These are phyloP conservation scores for Leccinum griseonigrum DNA, from an alignment of 1,284 basidiomycete genomes.

Conservation along the genomic window DNA sequence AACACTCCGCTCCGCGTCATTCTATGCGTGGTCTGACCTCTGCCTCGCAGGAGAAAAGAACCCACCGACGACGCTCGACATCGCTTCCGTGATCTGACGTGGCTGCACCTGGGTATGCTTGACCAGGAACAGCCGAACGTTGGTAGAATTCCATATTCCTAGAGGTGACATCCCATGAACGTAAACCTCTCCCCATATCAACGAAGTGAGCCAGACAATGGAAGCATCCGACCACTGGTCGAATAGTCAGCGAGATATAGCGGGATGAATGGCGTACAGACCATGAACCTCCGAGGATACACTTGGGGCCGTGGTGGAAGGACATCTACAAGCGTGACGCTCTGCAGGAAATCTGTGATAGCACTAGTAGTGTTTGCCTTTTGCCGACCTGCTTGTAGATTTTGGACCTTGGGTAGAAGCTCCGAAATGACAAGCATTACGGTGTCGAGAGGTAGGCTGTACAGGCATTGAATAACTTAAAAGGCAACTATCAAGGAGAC, in stretches of 20 bases:
- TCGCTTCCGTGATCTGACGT: conserved; percentile 71
- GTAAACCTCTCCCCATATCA: conserved; percentile 93
- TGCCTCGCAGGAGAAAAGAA: conserved; percentile 31
- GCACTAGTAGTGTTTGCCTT: conserved; percentile 62
- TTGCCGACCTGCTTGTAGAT: conserved; percentile 64
- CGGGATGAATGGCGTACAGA: conserved; percentile 34
- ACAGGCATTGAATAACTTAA: conserved; percentile 10
- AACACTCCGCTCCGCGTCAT: background rate
- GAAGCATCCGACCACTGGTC: conserved; percentile 85
- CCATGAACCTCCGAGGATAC: conserved; percentile 70
- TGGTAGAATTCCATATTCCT: conserved; percentile 86
- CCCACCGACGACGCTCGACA: conserved; percentile 69
- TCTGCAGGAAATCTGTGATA: conserved; percentile 69
- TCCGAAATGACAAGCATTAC: conserved; percentile 85
- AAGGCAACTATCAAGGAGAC: conserved; percentile 1
- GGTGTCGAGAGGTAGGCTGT: conserved; percentile 79
- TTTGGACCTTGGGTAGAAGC: conserved; percentile 83
- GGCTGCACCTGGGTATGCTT: conserved; percentile 74
- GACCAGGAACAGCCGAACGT: conserved; percentile 84
- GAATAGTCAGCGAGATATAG: conserved; percentile 5
- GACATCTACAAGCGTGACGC: conserved; percentile 60
- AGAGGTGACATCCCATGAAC: conserved; percentile 82
- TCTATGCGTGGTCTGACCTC: conserved; percentile 29
- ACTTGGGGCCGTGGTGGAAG: conserved; percentile 69
- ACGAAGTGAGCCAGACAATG: conserved; percentile 83